Percentiles rank a stretch among this genome's conserved stretches.
Conservation (phyloP, 2,329 filamentous ascomycete species). For the Claviceps sp. region DNA sequence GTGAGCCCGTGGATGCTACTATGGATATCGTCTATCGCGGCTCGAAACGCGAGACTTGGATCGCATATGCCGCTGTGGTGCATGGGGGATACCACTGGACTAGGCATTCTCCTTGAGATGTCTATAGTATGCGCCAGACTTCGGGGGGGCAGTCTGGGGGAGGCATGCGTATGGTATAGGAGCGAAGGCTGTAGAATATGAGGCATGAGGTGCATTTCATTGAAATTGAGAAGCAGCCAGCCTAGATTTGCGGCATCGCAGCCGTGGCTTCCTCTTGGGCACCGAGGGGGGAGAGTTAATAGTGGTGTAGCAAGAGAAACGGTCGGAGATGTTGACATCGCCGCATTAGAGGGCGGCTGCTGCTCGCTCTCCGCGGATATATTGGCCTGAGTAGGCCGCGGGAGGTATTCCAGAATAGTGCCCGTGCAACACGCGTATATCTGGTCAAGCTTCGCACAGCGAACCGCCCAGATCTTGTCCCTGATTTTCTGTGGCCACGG, state of each 20-base stretch:
- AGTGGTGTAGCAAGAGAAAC: constrained; percentile 7
- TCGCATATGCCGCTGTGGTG: constrained; percentile 34
- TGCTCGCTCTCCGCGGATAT: constrained; percentile 9
- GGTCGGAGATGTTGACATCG: constrained; percentile 7
- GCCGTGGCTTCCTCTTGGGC: constrained; percentile 33
- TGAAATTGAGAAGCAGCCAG: constrained; percentile 39
- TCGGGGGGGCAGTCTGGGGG: constrained; percentile 15
- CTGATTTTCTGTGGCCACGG: constrained; percentile 34
- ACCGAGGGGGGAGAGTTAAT: constrained; percentile 29
- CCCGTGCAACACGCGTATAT: constrained; percentile 31
- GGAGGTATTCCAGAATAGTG: constrained; percentile 33
- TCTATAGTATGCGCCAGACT: constrained; percentile 34
- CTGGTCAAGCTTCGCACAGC: constrained; percentile 37
- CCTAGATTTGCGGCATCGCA: constrained; percentile 41
- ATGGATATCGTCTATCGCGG: constrained; percentile 35
- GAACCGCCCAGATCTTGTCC: constrained; percentile 34
- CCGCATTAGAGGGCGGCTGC: constrained; percentile 10
- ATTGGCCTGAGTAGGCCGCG: constrained; percentile 13
- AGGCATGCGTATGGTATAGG: constrained; percentile 1
- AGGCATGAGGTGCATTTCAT: constrained; percentile 31
- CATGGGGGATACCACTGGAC: constrained; percentile 27
- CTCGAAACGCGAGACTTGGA: constrained; percentile 32
- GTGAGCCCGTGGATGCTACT: constrained; percentile 37
- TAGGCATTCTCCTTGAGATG: constrained; percentile 28
- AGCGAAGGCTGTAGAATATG: constrained; percentile 23